Base-by-base conservation (phyloP, 1,284 basidiomycete species). In the Bondarzewia mesenterica region DNA sequence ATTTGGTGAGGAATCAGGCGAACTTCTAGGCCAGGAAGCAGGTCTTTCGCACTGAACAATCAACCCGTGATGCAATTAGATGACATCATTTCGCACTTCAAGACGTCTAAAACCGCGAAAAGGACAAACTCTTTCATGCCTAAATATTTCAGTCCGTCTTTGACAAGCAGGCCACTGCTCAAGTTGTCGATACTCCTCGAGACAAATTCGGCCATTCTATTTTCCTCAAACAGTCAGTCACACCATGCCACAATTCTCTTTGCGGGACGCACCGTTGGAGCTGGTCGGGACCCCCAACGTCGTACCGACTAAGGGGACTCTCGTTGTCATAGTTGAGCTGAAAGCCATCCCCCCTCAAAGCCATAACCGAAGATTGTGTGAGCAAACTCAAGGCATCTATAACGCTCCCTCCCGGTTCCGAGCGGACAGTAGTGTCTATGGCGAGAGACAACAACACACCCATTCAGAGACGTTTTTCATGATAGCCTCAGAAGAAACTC, bases 1-100 rank as follows among this genome's bases (percentile, higher is more conserved):
- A 77, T 66, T 59, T 90, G 86, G 60, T 88, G 85, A 6, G 77
- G 74, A 35, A 89, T 63, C 10, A 89, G 65, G 2, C 74, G 71
- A n/a, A 86, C 77, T 58, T 78, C 77, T 58, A 89, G 65, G 1
- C 81, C 80, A 5, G 78, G 75, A 2, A 85, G 58, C 14, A 78
- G 58, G 52, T 82, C 78, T 43, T 66, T 65, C 36, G 70, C 60
- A 51, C 80, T 82, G 50, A 10, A 42, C 36, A 25, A 7, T n/a
- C 14, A 16, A 44, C 21, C 3, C 25, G n/a, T 22, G 12, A 14
- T 12, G 46, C 55, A 32, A 51, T 32, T 32, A 47, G 29, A 40
- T 44, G 36, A 14, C 42, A 23, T 21, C 16, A 23, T 45, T 42
- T 48, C 6, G 22, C 42, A 16, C 32, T 21, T 21, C 26, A 22